Percentiles rank a stretch among this genome's conserved stretches.
Conservation (phyloP, 139 green algal genomes). For the Gonium pectorale region DNA sequence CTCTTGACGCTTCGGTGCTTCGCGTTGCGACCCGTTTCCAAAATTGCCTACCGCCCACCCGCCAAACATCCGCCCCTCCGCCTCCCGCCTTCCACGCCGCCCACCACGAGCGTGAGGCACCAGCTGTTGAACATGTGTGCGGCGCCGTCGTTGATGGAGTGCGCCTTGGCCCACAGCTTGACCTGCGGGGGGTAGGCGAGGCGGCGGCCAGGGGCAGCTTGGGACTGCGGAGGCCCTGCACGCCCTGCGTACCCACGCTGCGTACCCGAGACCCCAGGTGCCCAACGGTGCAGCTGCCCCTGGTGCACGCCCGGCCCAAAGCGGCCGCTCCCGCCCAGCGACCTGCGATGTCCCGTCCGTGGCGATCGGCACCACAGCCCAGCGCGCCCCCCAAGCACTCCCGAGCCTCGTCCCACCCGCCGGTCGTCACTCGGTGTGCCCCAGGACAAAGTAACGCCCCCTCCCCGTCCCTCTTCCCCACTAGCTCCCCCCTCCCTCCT, state of each 20-base stretch:
- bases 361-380: too few relatives aligned
- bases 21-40: not conserved
- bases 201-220: not conserved
- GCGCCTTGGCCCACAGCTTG: conserved; percentile 82
- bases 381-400: too few relatives aligned
- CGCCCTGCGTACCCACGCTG: too few relatives aligned
- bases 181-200: conserved; percentile 51
- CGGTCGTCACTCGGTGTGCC: too few relatives aligned
- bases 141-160: conserved; percentile 80
- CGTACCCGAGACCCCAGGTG: too few relatives aligned
- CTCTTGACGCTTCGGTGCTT: too few relatives aligned
- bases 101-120: conserved; percentile 77
- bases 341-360: not conserved
- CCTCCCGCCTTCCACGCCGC: not conserved
- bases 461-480: not conserved
- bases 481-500: not conserved
- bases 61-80: not conserved
- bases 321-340: not conserved
- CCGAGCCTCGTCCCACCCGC: too few relatives aligned
- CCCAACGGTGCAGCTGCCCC: too few relatives aligned
- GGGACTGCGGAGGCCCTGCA: not conserved
- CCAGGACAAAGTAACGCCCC: too few relatives aligned
- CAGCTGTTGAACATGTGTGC: conserved; percentile 86
- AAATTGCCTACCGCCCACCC: not conserved
- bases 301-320: too few relatives aligned